Evolutionary conservation across 441 rosid genomes (phyloP).

Genomic region (Hura crepitans): DNA sequence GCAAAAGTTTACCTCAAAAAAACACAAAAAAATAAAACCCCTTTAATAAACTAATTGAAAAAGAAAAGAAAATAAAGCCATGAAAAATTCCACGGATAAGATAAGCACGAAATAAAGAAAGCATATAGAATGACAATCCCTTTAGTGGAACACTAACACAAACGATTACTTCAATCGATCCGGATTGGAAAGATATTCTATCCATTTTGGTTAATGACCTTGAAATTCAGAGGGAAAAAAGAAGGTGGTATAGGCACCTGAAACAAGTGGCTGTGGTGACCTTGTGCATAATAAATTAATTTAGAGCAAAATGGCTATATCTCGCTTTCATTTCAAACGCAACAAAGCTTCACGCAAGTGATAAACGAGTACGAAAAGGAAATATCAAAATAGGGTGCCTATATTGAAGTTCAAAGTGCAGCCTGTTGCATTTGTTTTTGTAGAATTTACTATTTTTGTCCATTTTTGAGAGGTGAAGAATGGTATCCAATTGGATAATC

Average conservation of each 20-base stretch:
- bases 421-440: neutral
- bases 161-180: slow-evolving; percentile 28
- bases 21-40: too few species aligned
- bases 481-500: neutral
- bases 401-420: neutral
- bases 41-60: too few species aligned
- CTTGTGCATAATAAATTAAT: too few species aligned
- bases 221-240: slow-evolving; percentile 13
- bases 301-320: too few species aligned
- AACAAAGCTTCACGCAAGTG: slow-evolving; percentile 32
- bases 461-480: neutral
- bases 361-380: slow-evolving; percentile 4
- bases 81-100: slow-evolving; percentile 12
- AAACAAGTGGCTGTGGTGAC: slow-evolving; percentile 23
- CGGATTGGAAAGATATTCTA: slow-evolving; percentile 38
- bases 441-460: slow-evolving; percentile 11
- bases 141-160: slow-evolving; percentile 27
- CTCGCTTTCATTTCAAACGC: neutral
- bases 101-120: slow-evolving; percentile 16
- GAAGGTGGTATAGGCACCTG: neutral
- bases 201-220: slow-evolving; percentile 19
- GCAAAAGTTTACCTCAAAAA: too few species aligned
- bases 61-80: neutral
- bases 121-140: neutral
- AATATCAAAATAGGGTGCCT: slow-evolving; percentile 16